Evolutionary conservation across 495 filamentous ascomycete species (phyloP).

Genomic region (Glarea lozoyensis): DNA sequence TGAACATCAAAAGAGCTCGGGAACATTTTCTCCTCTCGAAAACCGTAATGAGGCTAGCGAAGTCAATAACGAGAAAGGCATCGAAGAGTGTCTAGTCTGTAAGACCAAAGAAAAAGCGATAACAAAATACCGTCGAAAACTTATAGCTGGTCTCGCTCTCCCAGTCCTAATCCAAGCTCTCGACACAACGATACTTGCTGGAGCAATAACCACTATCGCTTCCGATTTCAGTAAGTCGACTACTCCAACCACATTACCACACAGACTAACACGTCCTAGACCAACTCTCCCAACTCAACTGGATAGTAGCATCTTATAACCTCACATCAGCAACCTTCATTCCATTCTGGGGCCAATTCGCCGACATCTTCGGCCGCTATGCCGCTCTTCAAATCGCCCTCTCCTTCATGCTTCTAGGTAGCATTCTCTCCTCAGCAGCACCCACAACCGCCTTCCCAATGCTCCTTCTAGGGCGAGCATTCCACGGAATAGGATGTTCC

Average conservation of each 20-base stretch:
- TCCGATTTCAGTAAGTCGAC: slow-evolving; percentile 41
- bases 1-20: too few relatives aligned
- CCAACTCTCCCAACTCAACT: slow-evolving; percentile 45
- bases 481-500: slow-evolving; percentile 46
- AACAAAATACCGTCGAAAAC: slow-evolving; percentile 38
- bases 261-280: slow-evolving; percentile 7
- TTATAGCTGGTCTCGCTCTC: slow-evolving; percentile 41
- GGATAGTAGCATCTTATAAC: slow-evolving; percentile 56
- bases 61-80: too few relatives aligned
- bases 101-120: slow-evolving; percentile 5
- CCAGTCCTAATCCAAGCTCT: slow-evolving; percentile 44
- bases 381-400: slow-evolving; percentile 35
- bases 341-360: slow-evolving; percentile 46
- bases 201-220: slow-evolving; percentile 49
- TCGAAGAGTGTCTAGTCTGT: too few relatives aligned
- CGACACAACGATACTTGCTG: slow-evolving; percentile 53
- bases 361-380: slow-evolving; percentile 50
- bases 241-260: neutral
- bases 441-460: slow-evolving; percentile 40
- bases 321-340: slow-evolving; percentile 51
- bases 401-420: slow-evolving; percentile 40
- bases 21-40: too few relatives aligned
- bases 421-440: slow-evolving; percentile 39
- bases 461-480: slow-evolving; percentile 46
- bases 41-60: too few relatives aligned